These are phyloP conservation scores for Fraxinus xanthoxyloides DNA, from an alignment of 305 asterid genomes.

Conservation along the genomic window DNA sequence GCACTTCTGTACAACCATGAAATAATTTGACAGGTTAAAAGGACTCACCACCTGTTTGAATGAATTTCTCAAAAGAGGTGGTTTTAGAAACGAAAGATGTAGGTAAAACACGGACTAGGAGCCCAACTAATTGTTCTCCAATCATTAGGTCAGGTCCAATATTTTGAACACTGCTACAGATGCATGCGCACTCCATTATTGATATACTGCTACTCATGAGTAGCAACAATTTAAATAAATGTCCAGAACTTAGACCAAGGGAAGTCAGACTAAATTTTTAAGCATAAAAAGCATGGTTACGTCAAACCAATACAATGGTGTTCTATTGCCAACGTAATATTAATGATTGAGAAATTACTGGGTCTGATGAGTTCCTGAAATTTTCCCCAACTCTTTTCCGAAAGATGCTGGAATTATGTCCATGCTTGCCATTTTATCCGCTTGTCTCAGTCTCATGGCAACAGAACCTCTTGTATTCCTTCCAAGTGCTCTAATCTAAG, in stretches of 20 bases:
- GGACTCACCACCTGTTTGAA: neutral
- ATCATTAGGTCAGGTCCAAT: conserved; percentile 16
- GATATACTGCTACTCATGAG: neutral
- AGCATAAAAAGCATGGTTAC: conserved; percentile 1
- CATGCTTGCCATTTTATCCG: conserved; percentile 90
- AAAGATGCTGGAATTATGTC: conserved; percentile 84
- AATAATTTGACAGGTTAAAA: conserved; percentile 4
- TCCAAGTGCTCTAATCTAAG: conserved; percentile 86
- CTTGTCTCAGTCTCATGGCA: conserved; percentile 88
- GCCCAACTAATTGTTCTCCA: conserved; percentile 11
- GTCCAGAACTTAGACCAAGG: neutral
- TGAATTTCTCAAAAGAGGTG: neutral
- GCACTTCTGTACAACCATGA: conserved; percentile 5
- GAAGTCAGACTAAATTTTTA: neutral
- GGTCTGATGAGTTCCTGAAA: conserved; percentile 36
- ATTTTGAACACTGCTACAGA: neutral
- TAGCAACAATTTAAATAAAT: neutral
- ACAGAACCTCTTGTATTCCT: conserved; percentile 89
- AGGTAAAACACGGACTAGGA: neutral
- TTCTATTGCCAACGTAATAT: neutral
- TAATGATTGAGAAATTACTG: conserved; percentile 40
- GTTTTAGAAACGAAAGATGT: neutral
- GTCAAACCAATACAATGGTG: neutral
- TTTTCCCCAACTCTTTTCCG: conserved; percentile 48
- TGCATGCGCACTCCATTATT: neutral